These are phyloP conservation scores for Spinacia oleracea DNA, from an alignment of 179 eudicot genomes.

Conservation along the genomic window DNA sequence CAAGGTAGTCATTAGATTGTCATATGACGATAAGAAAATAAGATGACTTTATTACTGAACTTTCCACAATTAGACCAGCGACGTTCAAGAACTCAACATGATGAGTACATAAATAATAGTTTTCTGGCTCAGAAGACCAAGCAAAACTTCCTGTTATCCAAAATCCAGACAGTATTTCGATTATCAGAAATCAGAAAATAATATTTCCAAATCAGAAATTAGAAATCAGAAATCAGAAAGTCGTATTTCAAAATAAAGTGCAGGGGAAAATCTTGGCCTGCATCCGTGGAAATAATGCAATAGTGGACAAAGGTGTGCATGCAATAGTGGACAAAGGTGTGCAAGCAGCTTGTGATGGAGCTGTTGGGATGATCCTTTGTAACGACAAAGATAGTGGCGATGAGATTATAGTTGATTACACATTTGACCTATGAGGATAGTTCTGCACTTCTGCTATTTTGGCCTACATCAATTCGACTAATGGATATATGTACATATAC, in stretches of 20 bases:
- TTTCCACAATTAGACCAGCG: conserved; percentile 24
- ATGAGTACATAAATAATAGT: conserved; percentile 29
- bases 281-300: conserved; percentile 40
- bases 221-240: not conserved
- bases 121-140: conserved; percentile 18
- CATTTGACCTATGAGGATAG: conserved; percentile 58
- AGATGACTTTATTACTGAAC: not conserved
- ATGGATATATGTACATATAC: conserved; percentile 23
- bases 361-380: conserved; percentile 67
- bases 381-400: conserved; percentile 38
- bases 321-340: too few species aligned
- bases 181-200: not conserved
- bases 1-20: not conserved
- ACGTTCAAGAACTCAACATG: conserved; percentile 28
- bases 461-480: conserved; percentile 51
- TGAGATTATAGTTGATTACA: conserved; percentile 42
- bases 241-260: conserved; percentile 36
- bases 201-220: not conserved
- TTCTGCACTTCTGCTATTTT: conserved; percentile 31
- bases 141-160: too few species aligned
- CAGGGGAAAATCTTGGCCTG: conserved; percentile 57
- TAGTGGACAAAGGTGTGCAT: conserved; percentile 51
- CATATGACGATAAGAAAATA: not conserved
- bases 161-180: too few species aligned
- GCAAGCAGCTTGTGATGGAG: conserved; percentile 50